Base-by-base conservation (phyloP, 139 green algal species). In the Ettlia oleoabundans region DNA sequence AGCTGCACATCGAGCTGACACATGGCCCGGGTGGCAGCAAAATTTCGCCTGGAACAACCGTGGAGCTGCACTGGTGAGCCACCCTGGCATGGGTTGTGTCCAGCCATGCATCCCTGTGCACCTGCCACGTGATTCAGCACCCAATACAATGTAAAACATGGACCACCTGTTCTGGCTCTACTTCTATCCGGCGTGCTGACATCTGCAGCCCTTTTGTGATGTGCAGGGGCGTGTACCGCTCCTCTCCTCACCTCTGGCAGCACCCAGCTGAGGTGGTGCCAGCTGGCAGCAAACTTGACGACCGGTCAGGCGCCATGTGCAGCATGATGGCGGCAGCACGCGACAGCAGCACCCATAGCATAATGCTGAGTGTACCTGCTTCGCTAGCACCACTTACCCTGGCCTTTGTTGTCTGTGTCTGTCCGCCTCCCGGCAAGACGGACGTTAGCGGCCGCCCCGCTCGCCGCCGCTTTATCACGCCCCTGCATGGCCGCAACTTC, bases 141-240 rank as follows among this genome's bases (percentile, higher is more conserved):
- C n/a, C n/a, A n/a, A n/a, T n/a, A n/a, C n/a, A n/a, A n/a, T n/a
- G n/a, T n/a, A n/a, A n/a, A n/a, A n/a, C n/a, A n/a, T n/a, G n/a
- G n/a, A n/a, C n/a, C n/a, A n/a, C n/a, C n/a, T n/a, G n/a, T n/a
- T n/a, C n/a, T n/a, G 32, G 28, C 18, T 32, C 4, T 32, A 19
- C n/a, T 35, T 51, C 9, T 42, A 77, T 77, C 28, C 22, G 62
- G 69, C 69, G 10, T 10, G 26, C 28, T 24, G 4, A 19, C 71
- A 66, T 4, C 47, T 35, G 6, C 28, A 21, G 3, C 47, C 3
- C 40, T 40, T 10, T 30, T 2, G 24, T 35, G 21, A 3, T 7
- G 24, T 40, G 47, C 82, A 88, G 82, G 85, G 85, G 85, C 5
- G 76, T 88, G 1, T 89, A 89, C 75, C 65, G 85, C 63, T 79